Base-by-base conservation (phyloP, 345 rosid genomes). In the Salix brachista region DNA sequence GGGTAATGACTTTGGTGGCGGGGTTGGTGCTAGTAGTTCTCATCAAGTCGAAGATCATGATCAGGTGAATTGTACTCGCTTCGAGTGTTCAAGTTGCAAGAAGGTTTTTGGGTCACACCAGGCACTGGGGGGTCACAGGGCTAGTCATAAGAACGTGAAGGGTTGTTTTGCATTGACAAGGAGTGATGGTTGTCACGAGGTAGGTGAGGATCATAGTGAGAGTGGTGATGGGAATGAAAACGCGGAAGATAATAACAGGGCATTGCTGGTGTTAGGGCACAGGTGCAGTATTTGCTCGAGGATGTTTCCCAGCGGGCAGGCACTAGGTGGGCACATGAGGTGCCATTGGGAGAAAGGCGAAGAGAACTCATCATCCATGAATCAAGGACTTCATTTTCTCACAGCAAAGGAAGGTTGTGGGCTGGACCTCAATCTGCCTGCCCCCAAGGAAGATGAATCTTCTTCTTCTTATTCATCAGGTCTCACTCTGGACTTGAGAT, bases 321-420 rank as follows among this genome's bases (percentile, higher is more conserved):
- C 98, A 10, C 88, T 96, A 34, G 94, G 91, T 10, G 98, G 99
- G 32, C 99, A 94, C 83, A 94, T 89, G 95, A 84, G 98, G 77
- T 96, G 97, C 85, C 99, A 96, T 79, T 97, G 84, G 92, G 97
- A 65, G 89, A 91, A 81, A 89, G 97, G 94, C 84, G 97, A 32
- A 88, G 94, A 73, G 44, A 58, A 12, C 30, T 69, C 48, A 34
- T 17, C 56, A 73, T 11, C 64, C 7, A 25, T 42, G 39, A 34
- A 14, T 25, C 23, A 65, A 44, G 84, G 81, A 21, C 75, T 77
- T 56, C 65, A 58, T 52, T 70, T 64, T n/a, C 52, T n/a, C 25
- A 54, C 66, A 41, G 56, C 42, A 28, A 72, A 58, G 37, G 81
- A 78, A 13, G 65, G n/a, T 74, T 76, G 78, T 32, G 79, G 71